Percentiles rank a stretch among this genome's conserved stretches.
These are phyloP conservation scores for Linnemannia schmuckeri DNA, from an alignment of 192 early-diverging fungal species.

Conservation along the genomic window DNA sequence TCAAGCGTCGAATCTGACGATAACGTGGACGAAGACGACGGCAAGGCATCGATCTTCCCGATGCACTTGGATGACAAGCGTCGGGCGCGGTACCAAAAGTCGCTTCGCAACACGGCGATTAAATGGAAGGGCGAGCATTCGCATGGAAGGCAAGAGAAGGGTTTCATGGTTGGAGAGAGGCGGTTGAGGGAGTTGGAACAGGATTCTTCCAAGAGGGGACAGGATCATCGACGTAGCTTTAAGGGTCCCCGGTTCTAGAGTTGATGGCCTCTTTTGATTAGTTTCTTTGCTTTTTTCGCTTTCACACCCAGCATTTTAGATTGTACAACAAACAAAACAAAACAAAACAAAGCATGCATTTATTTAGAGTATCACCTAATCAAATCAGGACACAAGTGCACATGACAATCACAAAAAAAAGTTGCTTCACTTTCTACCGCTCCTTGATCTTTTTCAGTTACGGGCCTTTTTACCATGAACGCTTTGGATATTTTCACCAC, in stretches of 20 bases:
- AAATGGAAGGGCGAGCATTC: slow-evolving; percentile 55
- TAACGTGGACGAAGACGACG: background rate
- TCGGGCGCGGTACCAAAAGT: slow-evolving; percentile 21
- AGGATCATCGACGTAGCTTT: slow-evolving; percentile 17
- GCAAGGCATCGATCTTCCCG: background rate
- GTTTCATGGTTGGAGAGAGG: slow-evolving; percentile 31
- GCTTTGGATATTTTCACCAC: too few species aligned
- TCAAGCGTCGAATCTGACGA: background rate
- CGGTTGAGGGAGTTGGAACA: slow-evolving; percentile 34
- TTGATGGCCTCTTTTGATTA: background rate
- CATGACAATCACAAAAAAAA: too few species aligned
- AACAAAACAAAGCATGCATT: too few species aligned
- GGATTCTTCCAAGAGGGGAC: slow-evolving; percentile 24
- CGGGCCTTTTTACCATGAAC: too few species aligned
- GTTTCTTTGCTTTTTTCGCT: background rate
- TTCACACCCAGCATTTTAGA: too few species aligned
- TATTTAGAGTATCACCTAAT: background rate
- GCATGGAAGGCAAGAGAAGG: slow-evolving; percentile 22
- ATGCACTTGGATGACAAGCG: slow-evolving; percentile 25
- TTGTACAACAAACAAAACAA: too few species aligned
- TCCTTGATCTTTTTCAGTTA: too few species aligned
- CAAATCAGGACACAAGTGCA: too few species aligned
- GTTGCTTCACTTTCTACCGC: too few species aligned
- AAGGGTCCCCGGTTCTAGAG: background rate
- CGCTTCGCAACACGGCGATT: slow-evolving; percentile 44